Evolutionary conservation across 768 basidiomycete genomes (phyloP), one percentile per base, ranked within the genome.

Genomic region (Pisolithus marmoratus): DNA sequence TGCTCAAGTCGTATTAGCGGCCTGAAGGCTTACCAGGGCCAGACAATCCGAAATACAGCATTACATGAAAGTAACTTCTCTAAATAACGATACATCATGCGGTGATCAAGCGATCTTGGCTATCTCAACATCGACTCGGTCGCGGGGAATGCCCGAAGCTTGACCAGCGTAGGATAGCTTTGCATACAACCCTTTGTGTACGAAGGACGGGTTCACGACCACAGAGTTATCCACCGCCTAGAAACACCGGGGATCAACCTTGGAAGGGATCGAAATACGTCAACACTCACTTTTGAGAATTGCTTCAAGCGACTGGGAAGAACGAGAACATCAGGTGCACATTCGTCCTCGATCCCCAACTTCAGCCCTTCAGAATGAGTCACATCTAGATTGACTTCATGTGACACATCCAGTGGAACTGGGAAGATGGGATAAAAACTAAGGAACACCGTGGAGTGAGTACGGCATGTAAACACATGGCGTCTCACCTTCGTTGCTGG

Each of bases 391-490:
- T 96, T 94, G 52, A 97, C 82, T 62, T 95, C 92, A 36, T 80
- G 74, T 2, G 84, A 74, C 17, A 87, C 68, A 6, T 88, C 87
- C 12, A 76, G 64, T 0, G 96, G 92, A 1, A 83, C 79, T 8
- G 96, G 96, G 68, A 97, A 97, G 38, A 96, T 69, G 0, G 96
- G 96, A 65, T 98, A 99, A 72, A 96, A 96, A 60, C 93, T 97
- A 63, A 19, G 12, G 19, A 36, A 22, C 1, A 24, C 4, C 24
- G 44, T 52, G 36, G 12, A 20, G 45, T 38, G 29, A 42, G 31
- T 11, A 12, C 20, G 31, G 0, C 23, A 31, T 6, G 38, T 22
- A 15, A 40, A 48, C 29, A 49, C 9, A 19, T 6, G 15, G 41
- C 42, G 17, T 61, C 70, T 37, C 53, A 92, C 94, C 85, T 92